A percentile compares a stretch with the other conserved stretches of the same genome.
These are phyloP conservation scores for Solanum aculeatissimum DNA, from an alignment of 305 asterid species.

Conservation along the genomic window DNA sequence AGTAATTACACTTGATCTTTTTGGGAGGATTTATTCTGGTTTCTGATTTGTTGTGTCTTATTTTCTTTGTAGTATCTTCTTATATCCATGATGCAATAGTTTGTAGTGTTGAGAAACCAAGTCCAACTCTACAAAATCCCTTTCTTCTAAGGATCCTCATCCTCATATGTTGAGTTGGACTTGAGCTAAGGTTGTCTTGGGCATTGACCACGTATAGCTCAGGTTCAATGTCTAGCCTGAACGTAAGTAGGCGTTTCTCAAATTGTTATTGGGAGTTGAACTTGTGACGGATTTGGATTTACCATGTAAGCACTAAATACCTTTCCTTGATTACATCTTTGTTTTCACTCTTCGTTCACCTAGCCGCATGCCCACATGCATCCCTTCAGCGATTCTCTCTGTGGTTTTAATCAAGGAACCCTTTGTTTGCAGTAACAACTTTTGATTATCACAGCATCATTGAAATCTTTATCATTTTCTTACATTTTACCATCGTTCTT, in stretches of 20 bases:
- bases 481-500: not conserved
- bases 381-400: not conserved
- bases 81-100: not conserved
- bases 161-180: not conserved
- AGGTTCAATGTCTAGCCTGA: not conserved
- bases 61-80: not conserved
- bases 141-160: not conserved
- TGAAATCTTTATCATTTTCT: too few relatives aligned
- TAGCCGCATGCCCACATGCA: not conserved
- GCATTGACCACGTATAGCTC: not conserved
- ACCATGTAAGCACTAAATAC: not conserved
- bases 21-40: not conserved
- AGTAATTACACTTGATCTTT: not conserved
- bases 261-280: not conserved
- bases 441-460: not conserved
- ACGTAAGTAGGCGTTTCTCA: not conserved
- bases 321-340: not conserved
- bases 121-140: not conserved
- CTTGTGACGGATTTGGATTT: not conserved
- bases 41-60: not conserved
- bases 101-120: not conserved
- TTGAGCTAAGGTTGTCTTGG: not conserved
- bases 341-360: not conserved
- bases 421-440: not conserved
- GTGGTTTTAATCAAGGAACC: not conserved